A percentile compares a stretch with the other conserved stretches of the same genome.
phyloP scores from a whole-genome alignment of 1,284 basidiomycete genomes.

The Tilletiopsis washingtonensis region DNA sequence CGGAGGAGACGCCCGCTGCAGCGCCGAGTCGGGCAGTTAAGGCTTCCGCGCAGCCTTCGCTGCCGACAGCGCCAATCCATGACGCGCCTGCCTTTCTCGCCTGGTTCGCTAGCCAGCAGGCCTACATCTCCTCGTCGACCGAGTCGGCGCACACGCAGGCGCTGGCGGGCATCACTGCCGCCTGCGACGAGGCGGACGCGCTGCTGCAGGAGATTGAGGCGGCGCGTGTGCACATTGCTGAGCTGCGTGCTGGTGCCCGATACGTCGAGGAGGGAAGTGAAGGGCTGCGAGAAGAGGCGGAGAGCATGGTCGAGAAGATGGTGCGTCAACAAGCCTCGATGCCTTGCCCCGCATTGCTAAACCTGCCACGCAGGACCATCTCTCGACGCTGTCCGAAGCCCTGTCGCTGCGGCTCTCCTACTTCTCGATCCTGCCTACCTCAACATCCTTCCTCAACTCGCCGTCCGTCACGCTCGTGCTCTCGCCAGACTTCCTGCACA shows the following conservation, averaged over 20 bases:
- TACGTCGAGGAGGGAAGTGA: constrained; percentile 35
- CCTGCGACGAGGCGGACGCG: constrained; percentile 18
- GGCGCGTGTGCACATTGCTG: constrained; percentile 28
- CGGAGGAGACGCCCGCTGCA: neutral
- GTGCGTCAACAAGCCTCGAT: neutral
- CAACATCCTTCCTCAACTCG: constrained; percentile 31
- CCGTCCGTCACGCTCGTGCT: constrained; percentile 26
- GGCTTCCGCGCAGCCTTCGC: constrained; percentile 6
- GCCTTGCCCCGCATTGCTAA: constrained; percentile 10
- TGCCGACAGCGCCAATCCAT: constrained; percentile 11
- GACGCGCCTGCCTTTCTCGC: constrained; percentile 26
- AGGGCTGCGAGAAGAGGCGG: constrained; percentile 36
- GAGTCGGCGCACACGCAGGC: constrained; percentile 21
- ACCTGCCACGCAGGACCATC: constrained; percentile 21
- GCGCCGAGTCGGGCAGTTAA: neutral
- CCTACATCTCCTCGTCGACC: constrained; percentile 22
- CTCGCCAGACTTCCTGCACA: constrained; percentile 26
- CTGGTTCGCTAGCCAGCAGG: constrained; percentile 24
- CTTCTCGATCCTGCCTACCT: constrained; percentile 35
- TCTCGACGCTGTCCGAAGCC: constrained; percentile 23
- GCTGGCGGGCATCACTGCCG: constrained; percentile 14
- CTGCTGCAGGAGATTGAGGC: constrained; percentile 25
- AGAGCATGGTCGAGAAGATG: constrained; percentile 8
- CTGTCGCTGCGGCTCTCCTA: constrained; percentile 31
- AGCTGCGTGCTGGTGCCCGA: constrained; percentile 31